phyloP scores from a whole-genome alignment of 2,329 filamentous ascomycete species.

The Penicillium sp. region DNA sequence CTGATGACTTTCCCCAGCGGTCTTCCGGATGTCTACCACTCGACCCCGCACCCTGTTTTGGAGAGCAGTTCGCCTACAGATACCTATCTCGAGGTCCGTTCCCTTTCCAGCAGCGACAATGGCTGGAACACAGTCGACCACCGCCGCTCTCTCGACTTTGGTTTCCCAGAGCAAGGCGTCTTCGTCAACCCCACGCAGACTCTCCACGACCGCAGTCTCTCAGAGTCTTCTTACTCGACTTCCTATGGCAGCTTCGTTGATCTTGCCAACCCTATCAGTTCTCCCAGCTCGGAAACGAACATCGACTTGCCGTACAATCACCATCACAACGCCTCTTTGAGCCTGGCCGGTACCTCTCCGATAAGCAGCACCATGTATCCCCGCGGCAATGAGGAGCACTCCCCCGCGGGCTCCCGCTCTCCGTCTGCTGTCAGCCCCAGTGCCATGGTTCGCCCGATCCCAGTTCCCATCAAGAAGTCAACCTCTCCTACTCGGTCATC shows the following conservation, averaged over 20 bases:
- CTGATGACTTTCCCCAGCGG: constrained; percentile 55
- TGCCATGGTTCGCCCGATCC: constrained; percentile 61
- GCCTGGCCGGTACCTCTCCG: constrained; percentile 21
- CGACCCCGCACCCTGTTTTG: constrained; percentile 38
- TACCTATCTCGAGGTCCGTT: constrained; percentile 79
- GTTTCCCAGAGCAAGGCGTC: constrained; percentile 55
- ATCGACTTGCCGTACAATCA: constrained; percentile 51
- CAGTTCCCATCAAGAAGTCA: constrained; percentile 43
- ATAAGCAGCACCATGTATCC: constrained; percentile 30
- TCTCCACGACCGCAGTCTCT: constrained; percentile 78
- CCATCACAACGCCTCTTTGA: constrained; percentile 16
- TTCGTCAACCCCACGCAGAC: constrained; percentile 93
- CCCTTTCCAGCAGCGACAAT: constrained; percentile 77
- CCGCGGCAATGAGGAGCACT: constrained; percentile 40
- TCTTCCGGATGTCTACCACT: constrained; percentile 43
- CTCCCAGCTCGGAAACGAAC: constrained; percentile 72
- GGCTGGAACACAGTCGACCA: constrained; percentile 80
- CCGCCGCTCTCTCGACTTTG: constrained; percentile 66
- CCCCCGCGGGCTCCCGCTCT: constrained; percentile 35
- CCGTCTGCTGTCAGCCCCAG: constrained; percentile 59
- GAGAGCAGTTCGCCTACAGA: constrained; percentile 65
- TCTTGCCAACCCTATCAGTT: constrained; percentile 72
- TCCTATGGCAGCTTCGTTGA: constrained; percentile 79
- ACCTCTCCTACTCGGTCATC: constrained; percentile 56
- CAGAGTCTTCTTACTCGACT: constrained; percentile 73